Percentiles rank a stretch among this genome's conserved stretches.
Conservation (phyloP, 2,329 filamentous ascomycete species). For the Xylariaceae sp. region DNA sequence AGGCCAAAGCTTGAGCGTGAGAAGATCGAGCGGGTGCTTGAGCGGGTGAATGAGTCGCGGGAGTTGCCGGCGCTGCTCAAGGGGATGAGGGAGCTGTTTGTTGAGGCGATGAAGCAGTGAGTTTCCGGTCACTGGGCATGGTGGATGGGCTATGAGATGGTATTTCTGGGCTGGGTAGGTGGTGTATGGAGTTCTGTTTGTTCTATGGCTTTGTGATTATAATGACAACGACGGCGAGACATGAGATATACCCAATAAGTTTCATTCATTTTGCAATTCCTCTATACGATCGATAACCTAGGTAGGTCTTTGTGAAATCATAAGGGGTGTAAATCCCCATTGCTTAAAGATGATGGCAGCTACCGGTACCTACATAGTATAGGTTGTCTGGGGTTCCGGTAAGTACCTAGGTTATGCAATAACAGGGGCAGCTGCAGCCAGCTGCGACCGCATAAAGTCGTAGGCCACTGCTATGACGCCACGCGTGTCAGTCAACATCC, state of each 20-base stretch:
- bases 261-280: neutral
- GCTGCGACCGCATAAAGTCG: constrained; percentile 14
- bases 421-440: constrained; percentile 22
- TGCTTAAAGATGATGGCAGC: no score
- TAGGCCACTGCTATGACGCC: constrained; percentile 8
- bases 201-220: neutral
- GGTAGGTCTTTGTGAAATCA: neutral
- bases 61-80: constrained; percentile 71
- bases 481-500: constrained; percentile 7
- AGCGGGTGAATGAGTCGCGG: constrained; percentile 75
- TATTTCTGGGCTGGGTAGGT: constrained; percentile 1
- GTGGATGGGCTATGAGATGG: constrained; percentile 1
- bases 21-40: constrained; percentile 70
- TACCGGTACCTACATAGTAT: neutral
- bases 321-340: neutral
- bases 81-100: constrained; percentile 77
- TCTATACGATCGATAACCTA: neutral
- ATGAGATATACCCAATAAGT: constrained; percentile 16
- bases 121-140: neutral
- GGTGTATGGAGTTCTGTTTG: constrained; percentile 16
- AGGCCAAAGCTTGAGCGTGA: constrained; percentile 78
- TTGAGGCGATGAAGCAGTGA: constrained; percentile 58
- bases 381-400: no score
- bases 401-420: neutral
- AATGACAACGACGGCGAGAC: constrained; percentile 1